Conservation (phyloP, 805 yeast species). For the Saccharomycopsis lassenensis region DNA sequence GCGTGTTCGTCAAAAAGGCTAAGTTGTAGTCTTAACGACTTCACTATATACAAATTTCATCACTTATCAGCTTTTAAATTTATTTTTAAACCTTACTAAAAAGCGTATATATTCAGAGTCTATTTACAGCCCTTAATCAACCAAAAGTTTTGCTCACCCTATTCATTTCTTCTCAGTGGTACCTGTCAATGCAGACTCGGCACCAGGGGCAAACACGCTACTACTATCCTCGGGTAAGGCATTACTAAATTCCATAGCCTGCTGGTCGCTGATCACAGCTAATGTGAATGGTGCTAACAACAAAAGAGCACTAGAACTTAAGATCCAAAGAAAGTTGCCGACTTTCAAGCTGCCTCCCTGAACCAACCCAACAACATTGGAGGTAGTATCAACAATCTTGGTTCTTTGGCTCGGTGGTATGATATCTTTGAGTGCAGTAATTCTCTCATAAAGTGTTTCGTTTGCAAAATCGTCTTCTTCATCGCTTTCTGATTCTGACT, state of each 20-base stretch:
- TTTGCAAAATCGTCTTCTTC: constrained; percentile 67
- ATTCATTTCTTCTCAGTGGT: too few relatives aligned
- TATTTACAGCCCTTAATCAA: too few relatives aligned
- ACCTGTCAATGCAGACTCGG: constrained; percentile 25
- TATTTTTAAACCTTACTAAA: too few relatives aligned
- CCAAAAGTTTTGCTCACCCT: too few relatives aligned
- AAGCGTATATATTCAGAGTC: too few relatives aligned
- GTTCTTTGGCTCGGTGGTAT: constrained; percentile 81
- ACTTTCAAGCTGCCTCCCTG: constrained; percentile 42
- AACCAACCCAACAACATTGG: constrained; percentile 30
- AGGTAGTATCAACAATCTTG: constrained; percentile 25
- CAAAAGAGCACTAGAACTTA: constrained; percentile 73
- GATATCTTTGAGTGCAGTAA: constrained; percentile 84
- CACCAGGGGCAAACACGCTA: constrained; percentile 62
- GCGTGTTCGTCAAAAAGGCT: constrained; percentile 33
- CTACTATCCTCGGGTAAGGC: constrained; percentile 69
- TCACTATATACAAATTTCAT: too few relatives aligned
- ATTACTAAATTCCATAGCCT: constrained; percentile 91
- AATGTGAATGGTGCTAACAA: constrained; percentile 89
- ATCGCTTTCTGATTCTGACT: constrained; percentile 29
- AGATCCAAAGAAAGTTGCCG: constrained; percentile 75
- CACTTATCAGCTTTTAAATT: too few relatives aligned
- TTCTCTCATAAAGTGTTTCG: constrained; percentile 80
- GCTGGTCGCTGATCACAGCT: constrained; percentile 86
- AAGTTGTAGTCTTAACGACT: too few relatives aligned